Evolutionary conservation across 2,329 filamentous ascomycete species (phyloP), one percentile per base, ranked within the genome.

Genomic region (Orbilia quercus): DNA sequence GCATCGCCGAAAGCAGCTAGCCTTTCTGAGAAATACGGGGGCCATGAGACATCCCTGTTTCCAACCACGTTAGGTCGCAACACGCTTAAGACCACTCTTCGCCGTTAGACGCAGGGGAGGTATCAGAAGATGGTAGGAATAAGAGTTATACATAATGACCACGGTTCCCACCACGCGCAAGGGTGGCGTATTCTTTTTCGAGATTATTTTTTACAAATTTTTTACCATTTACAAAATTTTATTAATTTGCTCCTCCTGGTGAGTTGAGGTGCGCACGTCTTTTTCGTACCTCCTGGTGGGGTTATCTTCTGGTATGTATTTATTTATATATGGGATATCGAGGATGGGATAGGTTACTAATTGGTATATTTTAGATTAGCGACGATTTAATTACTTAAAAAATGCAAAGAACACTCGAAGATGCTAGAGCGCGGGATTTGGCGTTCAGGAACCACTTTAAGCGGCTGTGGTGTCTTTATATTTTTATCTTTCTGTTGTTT

Each of bases 381-480:
- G 9, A n/a, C 16, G 36, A 6, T 18, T 36, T 36, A 36, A n/a
- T 23, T 9, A 12, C 4, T 38, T 22, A n/a, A 42, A 54, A 44
- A 44, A 57, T 57, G 53, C 36, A 44, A 11, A 57, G 16, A 28
- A 25, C 53, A 18, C 38, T 57, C 1, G 53, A 57, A 44, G 53
- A 57, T 23, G 53, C 53, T 2, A 57, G 38, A 44, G 53, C 53
- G 2, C 18, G 36, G 14, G 53, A 57, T 20, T 14, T 16, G 31
- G 40, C 40, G n/a, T 80, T 81, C 75, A 80, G 80, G 55, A 80
- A 82, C 44, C 85, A 87, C 78, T 84, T 84, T 79, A 82, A 80
- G 78, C 82, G 81, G 75, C 88, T 84, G 76, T 89, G 87, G 87
- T 89, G 87, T 86, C 76, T 83, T 73, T 83, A 88, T 76, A 78